Percentiles rank a stretch among this genome's conserved stretches.
Evolutionary conservation across 2,329 filamentous ascomycete genomes (phyloP).

Genomic region (Calcarisporium arbuscula): DNA sequence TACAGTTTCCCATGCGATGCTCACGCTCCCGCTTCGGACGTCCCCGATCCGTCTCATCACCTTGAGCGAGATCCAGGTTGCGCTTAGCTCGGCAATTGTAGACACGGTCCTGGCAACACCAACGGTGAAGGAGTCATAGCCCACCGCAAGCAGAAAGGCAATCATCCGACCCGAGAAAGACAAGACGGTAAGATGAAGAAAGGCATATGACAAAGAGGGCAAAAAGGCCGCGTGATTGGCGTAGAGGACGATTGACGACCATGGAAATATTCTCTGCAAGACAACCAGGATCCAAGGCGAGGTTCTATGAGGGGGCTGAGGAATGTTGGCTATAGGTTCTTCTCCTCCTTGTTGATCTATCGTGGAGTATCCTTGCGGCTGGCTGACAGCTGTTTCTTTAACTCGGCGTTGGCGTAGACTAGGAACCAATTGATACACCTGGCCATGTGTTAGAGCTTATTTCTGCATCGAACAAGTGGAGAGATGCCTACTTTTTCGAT

Average conservation of each 20-base stretch:
- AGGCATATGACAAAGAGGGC: constrained; percentile 51
- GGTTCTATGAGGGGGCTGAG: background rate
- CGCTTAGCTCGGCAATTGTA: constrained; percentile 50
- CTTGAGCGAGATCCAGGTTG: constrained; percentile 53
- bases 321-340: too few relatives aligned
- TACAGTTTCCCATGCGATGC: constrained; percentile 59
- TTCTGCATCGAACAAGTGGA: too few relatives aligned
- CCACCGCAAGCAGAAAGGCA: constrained; percentile 52
- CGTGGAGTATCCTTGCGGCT: too few relatives aligned
- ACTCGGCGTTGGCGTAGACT: too few relatives aligned
- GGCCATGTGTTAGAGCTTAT: too few relatives aligned
- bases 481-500: too few relatives aligned
- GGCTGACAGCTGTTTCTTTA: too few relatives aligned
- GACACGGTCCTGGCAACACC: constrained; percentile 46
- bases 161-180: constrained; percentile 57
- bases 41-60: constrained; percentile 49
- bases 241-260: constrained; percentile 33
- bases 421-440: too few relatives aligned
- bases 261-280: constrained; percentile 3
- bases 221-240: constrained; percentile 49
- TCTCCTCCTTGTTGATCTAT: too few relatives aligned
- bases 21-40: constrained; percentile 65
- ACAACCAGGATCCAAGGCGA: background rate
- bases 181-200: constrained; percentile 58
- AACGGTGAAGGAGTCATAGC: constrained; percentile 45